Evolutionary conservation across 176 grass and related monocot species (phyloP).

Genomic region (Ensete ventricosum): DNA sequence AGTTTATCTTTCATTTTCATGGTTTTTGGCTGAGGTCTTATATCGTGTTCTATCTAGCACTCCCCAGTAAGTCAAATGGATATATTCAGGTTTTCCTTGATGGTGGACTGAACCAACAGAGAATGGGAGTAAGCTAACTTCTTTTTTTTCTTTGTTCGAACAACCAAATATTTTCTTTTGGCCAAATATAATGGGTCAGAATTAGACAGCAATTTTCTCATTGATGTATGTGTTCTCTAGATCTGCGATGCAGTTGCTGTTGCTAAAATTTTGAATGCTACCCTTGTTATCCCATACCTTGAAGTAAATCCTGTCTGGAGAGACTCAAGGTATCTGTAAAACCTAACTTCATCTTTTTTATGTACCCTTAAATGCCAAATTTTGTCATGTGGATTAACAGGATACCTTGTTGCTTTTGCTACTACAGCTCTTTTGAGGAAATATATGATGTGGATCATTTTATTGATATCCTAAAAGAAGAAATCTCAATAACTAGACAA

Average conservation of each 20-base stretch:
- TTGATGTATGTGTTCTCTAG: slow-evolving; percentile 38
- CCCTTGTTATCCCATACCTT: slow-evolving; percentile 81
- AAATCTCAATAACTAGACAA: slow-evolving; percentile 54
- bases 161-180: background rate
- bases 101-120: slow-evolving; percentile 92
- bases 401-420: background rate
- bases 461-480: slow-evolving; percentile 53
- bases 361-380: background rate
- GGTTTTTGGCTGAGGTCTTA: background rate
- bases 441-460: slow-evolving; percentile 87
- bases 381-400: background rate
- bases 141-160: background rate
- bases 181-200: background rate
- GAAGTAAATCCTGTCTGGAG: slow-evolving; percentile 97
- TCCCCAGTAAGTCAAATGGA: slow-evolving; percentile 45
- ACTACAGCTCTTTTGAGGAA: slow-evolving; percentile 69
- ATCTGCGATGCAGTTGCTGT: slow-evolving; percentile 95
- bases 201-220: slow-evolving; percentile 1
- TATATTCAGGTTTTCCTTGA: slow-evolving; percentile 98
- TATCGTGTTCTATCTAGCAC: slow-evolving; percentile 21
- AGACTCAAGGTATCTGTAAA: slow-evolving; percentile 59
- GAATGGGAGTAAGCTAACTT: slow-evolving; percentile 63
- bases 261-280: slow-evolving; percentile 93
- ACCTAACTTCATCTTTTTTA: background rate
- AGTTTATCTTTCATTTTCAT: slow-evolving; percentile 11